Conservation (phyloP, 2,329 filamentous ascomycete genomes). For the Trichoderma cornu-damae region DNA sequence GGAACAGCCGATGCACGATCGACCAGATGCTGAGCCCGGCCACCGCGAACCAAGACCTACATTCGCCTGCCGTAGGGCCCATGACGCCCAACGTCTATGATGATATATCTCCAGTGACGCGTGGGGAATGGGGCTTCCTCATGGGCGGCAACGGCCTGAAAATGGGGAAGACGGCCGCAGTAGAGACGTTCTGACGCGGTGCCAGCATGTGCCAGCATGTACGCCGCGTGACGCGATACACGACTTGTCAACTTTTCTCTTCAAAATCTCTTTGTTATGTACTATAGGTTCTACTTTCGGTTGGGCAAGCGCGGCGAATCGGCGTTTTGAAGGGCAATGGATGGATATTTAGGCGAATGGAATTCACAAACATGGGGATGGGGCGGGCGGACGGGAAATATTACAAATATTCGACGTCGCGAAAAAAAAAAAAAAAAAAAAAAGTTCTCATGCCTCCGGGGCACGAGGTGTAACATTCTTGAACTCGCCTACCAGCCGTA, state of each 20-base stretch:
- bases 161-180: conserved; percentile 42
- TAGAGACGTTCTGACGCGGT: conserved; percentile 49
- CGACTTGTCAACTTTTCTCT: not conserved
- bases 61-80: conserved; percentile 37
- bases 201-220: not conserved
- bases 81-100: conserved; percentile 56
- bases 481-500: conserved; percentile 69
- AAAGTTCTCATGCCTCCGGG: not conserved
- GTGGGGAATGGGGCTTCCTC: conserved; percentile 59
- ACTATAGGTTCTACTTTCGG: conserved; percentile 8
- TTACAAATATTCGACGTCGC: not conserved
- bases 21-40: conserved; percentile 39
- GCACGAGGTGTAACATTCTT: not conserved
- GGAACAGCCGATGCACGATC: conserved; percentile 35
- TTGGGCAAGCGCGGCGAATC: conserved; percentile 17
- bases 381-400: too few relatives aligned
- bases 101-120: conserved; percentile 58
- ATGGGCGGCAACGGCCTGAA: conserved; percentile 46
- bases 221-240: not conserved
- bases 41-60: conserved; percentile 16
- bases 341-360: not conserved
- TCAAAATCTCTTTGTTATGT: not conserved
- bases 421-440: too few relatives aligned
- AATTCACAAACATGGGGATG: not conserved
- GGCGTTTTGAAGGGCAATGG: conserved; percentile 5